These are phyloP conservation scores for Rosa multiflora DNA, from an alignment of 306 rosid species.

Conservation along the genomic window DNA sequence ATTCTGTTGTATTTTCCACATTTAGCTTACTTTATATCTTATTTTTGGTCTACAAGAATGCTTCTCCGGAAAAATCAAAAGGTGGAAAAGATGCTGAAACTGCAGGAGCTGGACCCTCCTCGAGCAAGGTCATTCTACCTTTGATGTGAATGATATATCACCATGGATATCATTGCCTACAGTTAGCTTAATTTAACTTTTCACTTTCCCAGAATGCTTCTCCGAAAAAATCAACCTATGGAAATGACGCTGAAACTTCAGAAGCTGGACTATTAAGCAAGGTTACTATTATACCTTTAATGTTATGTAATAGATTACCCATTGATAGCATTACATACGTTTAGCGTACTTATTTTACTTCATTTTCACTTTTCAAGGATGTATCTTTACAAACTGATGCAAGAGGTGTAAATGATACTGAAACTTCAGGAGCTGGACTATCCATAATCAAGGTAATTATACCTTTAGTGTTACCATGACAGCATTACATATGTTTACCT, in stretches of 20 bases:
- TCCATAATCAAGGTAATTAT: neutral
- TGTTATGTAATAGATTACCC: neutral
- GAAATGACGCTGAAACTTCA: neutral
- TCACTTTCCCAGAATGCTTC: neutral
- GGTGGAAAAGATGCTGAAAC: neutral
- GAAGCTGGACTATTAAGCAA: neutral
- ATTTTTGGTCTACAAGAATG: neutral
- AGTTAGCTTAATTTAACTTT: neutral
- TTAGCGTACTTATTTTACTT: neutral
- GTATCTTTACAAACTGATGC: neutral
- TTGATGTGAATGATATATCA: neutral
- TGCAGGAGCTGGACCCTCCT: neutral
- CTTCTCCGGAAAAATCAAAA: neutral
- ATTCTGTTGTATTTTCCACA: neutral
- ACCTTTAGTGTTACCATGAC: neutral
- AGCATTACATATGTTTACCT: neutral
- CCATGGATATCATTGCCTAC: neutral
- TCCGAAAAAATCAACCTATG: neutral
- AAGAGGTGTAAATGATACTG: neutral
- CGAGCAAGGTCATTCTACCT: neutral
- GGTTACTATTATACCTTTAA: neutral
- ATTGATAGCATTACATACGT: neutral
- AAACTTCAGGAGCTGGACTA: neutral
- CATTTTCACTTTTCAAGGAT: constrained; percentile 24
- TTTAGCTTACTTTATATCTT: neutral